Evolutionary conservation across 1,284 basidiomycete genomes (phyloP).

Genomic region (Wolfiporia cocos): DNA sequence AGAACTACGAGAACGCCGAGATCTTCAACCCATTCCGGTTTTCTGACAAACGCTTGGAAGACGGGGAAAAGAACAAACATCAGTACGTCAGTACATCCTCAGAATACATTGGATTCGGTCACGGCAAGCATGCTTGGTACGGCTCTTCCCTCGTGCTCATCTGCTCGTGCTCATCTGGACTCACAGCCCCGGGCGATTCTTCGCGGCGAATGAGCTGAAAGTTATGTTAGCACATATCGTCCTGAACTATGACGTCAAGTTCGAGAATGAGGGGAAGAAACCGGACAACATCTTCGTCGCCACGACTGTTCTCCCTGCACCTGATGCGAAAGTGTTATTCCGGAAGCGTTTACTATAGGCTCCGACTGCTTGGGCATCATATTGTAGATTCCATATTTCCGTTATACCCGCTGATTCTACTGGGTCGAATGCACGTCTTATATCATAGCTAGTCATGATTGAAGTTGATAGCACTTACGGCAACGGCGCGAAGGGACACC

Average conservation of each 20-base stretch:
- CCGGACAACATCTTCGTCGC: constrained; percentile 13
- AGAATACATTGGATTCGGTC: constrained; percentile 19
- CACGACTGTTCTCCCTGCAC: constrained; percentile 7
- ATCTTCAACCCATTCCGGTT: constrained; percentile 39
- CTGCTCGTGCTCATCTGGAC: not conserved
- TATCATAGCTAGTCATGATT: too few relatives aligned
- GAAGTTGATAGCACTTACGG: too few relatives aligned
- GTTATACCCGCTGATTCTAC: too few relatives aligned
- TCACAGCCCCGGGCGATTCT: constrained; percentile 37
- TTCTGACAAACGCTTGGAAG: constrained; percentile 27
- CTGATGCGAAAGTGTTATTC: constrained; percentile 12
- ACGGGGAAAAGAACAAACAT: constrained; percentile 12
- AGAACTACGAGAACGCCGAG: constrained; percentile 31
- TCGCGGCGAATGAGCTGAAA: constrained; percentile 40
- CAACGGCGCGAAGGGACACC: too few relatives aligned
- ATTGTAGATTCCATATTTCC: too few relatives aligned
- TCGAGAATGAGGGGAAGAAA: constrained; percentile 21
- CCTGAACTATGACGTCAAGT: constrained; percentile 39
- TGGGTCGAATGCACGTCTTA: too few relatives aligned
- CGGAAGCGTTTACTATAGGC: too few relatives aligned
- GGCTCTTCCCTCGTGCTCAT: not conserved
- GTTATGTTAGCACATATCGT: constrained; percentile 36
- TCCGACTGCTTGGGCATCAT: too few relatives aligned
- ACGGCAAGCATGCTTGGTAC: constrained; percentile 21
- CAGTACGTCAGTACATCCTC: constrained; percentile 16